These are phyloP conservation scores for Diaporthe capsici DNA, from an alignment of 2,329 filamentous ascomycete genomes.

Conservation along the genomic window DNA sequence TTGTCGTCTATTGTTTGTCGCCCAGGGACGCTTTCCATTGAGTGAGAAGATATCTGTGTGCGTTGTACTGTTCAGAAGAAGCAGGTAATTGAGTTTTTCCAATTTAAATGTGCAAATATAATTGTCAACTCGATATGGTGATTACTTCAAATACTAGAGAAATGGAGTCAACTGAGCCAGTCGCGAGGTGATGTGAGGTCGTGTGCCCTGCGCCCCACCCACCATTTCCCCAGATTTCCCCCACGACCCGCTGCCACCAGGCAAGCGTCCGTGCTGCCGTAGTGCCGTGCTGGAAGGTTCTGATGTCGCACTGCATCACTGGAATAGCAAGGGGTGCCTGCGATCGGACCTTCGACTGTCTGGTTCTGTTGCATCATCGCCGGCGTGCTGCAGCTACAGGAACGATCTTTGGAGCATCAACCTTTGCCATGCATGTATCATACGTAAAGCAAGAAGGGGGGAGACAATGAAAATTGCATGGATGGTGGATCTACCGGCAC, in stretches of 20 bases:
- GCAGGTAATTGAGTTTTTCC: neutral
- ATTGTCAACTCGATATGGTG: neutral
- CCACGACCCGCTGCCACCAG: neutral
- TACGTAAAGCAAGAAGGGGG: neutral
- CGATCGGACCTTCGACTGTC: neutral
- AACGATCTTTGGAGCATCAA: neutral
- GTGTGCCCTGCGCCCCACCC: neutral
- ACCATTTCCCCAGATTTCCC: slow-evolving; percentile 18
- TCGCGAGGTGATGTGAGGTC: neutral
- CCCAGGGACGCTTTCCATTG: neutral
- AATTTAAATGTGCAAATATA: neutral
- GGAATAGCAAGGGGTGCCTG: neutral
- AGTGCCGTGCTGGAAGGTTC: neutral
- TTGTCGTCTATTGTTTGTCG: neutral
- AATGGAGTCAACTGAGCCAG: neutral
- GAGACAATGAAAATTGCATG: neutral
- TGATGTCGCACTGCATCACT: neutral
- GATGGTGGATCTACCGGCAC: neutral
- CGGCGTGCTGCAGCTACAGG: neutral
- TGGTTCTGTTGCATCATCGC: neutral
- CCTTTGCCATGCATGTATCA: neutral
- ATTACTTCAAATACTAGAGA: neutral
- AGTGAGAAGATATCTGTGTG: neutral
- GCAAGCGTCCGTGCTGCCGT: neutral
- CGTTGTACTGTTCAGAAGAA: neutral